These are phyloP conservation scores for Crithidia bombi DNA, from an alignment of 208 protist genomes.

Conservation along the genomic window DNA sequence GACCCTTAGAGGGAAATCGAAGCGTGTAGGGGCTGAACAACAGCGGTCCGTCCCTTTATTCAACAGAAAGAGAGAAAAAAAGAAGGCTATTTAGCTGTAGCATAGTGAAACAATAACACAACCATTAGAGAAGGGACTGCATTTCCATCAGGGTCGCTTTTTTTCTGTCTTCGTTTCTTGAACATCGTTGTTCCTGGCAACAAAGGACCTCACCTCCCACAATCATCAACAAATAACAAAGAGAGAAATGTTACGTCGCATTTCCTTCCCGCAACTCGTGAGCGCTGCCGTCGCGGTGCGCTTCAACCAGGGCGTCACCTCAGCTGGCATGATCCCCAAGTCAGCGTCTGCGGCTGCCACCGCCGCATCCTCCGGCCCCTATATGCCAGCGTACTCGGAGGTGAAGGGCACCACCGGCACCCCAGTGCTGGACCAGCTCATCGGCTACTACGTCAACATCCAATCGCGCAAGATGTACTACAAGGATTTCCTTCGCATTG, in stretches of 20 bases:
- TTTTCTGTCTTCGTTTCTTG: too few species aligned
- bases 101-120: too few species aligned
- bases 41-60: too few species aligned
- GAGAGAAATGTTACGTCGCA: conserved; percentile 35
- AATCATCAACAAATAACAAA: neutral
- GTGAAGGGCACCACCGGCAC: conserved; percentile 59
- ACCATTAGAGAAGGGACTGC: too few species aligned
- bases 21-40: too few species aligned
- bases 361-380: conserved; percentile 51
- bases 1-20: too few species aligned
- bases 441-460: conserved; percentile 94
- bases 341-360: conserved; percentile 58
- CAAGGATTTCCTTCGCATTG: conserved; percentile 93
- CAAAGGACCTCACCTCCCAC: neutral
- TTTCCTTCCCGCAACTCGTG: conserved; percentile 23
- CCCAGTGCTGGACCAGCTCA: conserved; percentile 88
- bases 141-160: too few species aligned
- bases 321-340: conserved; percentile 28
- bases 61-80: too few species aligned
- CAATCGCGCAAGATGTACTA: conserved; percentile 95
- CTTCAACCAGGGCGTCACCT: conserved; percentile 43
- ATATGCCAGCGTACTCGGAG: conserved; percentile 82
- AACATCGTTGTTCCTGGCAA: too few species aligned
- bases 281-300: conserved; percentile 29
- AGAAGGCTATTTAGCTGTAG: too few species aligned